Evolutionary conservation across 2,329 filamentous ascomycete species (phyloP).

Genomic region (Talaromyces rugulosus): DNA sequence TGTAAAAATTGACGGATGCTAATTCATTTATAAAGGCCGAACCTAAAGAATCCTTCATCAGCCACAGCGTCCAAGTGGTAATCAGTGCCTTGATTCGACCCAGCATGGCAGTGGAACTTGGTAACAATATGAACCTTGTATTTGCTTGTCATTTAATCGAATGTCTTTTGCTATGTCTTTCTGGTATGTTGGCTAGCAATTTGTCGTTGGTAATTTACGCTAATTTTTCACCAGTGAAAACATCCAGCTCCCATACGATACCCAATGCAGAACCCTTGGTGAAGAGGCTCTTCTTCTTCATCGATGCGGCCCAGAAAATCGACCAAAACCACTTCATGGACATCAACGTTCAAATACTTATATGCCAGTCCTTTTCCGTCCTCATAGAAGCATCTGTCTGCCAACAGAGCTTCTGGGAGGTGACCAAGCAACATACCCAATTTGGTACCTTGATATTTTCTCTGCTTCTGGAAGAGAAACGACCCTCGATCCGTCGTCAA

Average conservation of each 20-base stretch:
- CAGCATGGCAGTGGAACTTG: slow-evolving; percentile 47
- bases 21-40: slow-evolving; percentile 18
- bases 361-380: slow-evolving; percentile 43
- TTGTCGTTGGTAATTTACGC: not conserved
- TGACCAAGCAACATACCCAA: slow-evolving; percentile 35
- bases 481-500: slow-evolving; percentile 33
- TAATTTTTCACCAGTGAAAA: slow-evolving; percentile 19
- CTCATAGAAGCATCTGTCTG: slow-evolving; percentile 48
- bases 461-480: slow-evolving; percentile 43
- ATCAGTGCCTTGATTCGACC: slow-evolving; percentile 59
- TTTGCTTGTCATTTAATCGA: slow-evolving; percentile 56
- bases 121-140: slow-evolving; percentile 44
- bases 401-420: slow-evolving; percentile 43
- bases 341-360: slow-evolving; percentile 29
- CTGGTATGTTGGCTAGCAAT: slow-evolving; percentile 40
- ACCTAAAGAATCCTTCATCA: slow-evolving; percentile 33
- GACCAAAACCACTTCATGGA: slow-evolving; percentile 15
- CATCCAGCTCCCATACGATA: slow-evolving; percentile 25
- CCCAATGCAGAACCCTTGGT: slow-evolving; percentile 34
- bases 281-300: slow-evolving; percentile 31
- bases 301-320: slow-evolving; percentile 24
- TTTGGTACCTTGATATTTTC: slow-evolving; percentile 36
- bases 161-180: slow-evolving; percentile 53
- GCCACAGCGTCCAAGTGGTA: slow-evolving; percentile 50
- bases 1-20: not conserved